phyloP scores from a whole-genome alignment of 371 early-diverging fungal genomes.

The Quaeritorhiza haematococci region DNA sequence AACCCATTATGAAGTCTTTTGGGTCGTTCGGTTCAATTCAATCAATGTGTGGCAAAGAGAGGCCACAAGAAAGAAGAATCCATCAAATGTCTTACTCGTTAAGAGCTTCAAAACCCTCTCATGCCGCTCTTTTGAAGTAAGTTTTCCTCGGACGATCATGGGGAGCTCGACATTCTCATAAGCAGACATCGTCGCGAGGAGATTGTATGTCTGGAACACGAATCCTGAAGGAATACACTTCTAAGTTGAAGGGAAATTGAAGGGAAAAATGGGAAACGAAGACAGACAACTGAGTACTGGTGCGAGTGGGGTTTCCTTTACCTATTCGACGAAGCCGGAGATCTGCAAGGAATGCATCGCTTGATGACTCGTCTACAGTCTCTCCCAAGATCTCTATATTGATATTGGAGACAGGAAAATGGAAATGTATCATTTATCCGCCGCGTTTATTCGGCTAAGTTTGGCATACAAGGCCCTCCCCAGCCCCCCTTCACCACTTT shows the following conservation, averaged over 20 bases:
- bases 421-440: too few species aligned
- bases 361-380: slow-evolving; percentile 4
- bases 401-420: too few species aligned
- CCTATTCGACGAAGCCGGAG: slow-evolving; percentile 24
- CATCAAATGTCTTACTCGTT: slow-evolving; percentile 1
- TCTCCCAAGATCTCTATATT: slow-evolving; percentile 24
- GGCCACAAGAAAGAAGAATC: not conserved
- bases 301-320: too few species aligned
- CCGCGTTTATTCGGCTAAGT: too few species aligned
- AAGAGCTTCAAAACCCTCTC: slow-evolving; percentile 17
- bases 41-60: too few species aligned
- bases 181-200: slow-evolving; percentile 27
- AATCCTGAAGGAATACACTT: slow-evolving; percentile 15
- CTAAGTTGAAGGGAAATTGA: too few species aligned
- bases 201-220: slow-evolving; percentile 31
- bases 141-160: slow-evolving; percentile 25
- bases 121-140: slow-evolving; percentile 5
- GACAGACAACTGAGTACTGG: not conserved
- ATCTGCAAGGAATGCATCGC: slow-evolving; percentile 21
- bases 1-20: too few species aligned
- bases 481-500: too few species aligned
- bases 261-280: slow-evolving; percentile 1
- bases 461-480: too few species aligned
- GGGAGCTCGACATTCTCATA: slow-evolving; percentile 34
- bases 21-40: too few species aligned